Percentiles rank a stretch among this genome's conserved stretches.
Evolutionary conservation across 129 eudicot genomes (phyloP).

Genomic region (Saposhnikovia divaricata): DNA sequence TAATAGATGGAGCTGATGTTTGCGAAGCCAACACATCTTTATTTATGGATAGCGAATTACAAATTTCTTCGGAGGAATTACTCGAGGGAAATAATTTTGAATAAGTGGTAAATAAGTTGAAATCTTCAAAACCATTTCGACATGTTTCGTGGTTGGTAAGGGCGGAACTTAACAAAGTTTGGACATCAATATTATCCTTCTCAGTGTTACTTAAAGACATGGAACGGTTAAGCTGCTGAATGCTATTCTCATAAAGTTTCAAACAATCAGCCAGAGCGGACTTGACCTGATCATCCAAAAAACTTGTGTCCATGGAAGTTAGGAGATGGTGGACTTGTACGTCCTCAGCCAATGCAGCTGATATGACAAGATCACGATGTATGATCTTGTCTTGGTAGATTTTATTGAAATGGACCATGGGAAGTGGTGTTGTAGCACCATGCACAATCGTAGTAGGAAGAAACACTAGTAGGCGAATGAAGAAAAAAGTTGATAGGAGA

Average conservation of each 20-base stretch:
- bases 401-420: conserved; percentile 12
- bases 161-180: conserved; percentile 32
- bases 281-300: conserved; percentile 30
- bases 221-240: conserved; percentile 33
- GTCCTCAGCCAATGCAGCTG: conserved; percentile 41
- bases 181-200: not conserved
- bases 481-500: too few relatives aligned
- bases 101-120: conserved; percentile 21
- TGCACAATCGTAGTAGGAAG: too few relatives aligned
- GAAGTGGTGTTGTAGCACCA: too few relatives aligned
- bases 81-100: conserved; percentile 19
- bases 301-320: conserved; percentile 34
- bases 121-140: conserved; percentile 42
- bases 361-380: conserved; percentile 27
- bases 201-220: not conserved
- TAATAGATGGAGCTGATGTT: not conserved
- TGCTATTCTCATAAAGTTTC: conserved; percentile 53
- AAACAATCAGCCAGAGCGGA: conserved; percentile 50
- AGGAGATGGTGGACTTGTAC: conserved; percentile 19
- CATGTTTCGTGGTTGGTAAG: too few relatives aligned
- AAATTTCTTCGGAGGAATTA: conserved; percentile 23
- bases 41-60: conserved; percentile 48
- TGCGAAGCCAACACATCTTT: conserved; percentile 25
- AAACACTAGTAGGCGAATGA: too few relatives aligned
- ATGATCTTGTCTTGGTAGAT: not conserved